These are phyloP conservation scores for Moricandia arvensis DNA, from an alignment of 345 rosid genomes.

Conservation along the genomic window DNA sequence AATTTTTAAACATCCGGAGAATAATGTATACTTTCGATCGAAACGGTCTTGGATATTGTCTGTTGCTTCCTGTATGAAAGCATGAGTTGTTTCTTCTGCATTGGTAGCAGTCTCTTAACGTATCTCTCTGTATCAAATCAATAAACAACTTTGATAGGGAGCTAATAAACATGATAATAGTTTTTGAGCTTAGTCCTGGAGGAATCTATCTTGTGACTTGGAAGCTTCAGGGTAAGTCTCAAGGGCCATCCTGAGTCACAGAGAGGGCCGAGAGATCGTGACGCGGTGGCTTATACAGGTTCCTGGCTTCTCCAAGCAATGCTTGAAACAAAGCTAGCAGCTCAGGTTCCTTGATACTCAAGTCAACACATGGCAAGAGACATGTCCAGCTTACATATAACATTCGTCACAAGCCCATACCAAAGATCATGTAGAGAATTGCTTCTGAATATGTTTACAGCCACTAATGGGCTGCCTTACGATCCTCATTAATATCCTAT, in stretches of 20 bases:
- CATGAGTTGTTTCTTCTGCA: neutral
- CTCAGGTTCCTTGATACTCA: neutral
- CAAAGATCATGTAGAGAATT: too few species aligned
- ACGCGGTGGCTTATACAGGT: neutral
- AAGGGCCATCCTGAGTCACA: constrained; percentile 40
- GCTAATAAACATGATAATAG: neutral
- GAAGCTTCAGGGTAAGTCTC: neutral
- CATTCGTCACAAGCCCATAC: neutral
- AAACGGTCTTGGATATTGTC: constrained; percentile 3
- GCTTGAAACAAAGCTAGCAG: neutral
- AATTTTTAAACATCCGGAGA: constrained; percentile 4
- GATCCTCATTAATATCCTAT: neutral
- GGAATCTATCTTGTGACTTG: neutral
- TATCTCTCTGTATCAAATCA: neutral
- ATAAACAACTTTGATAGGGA: neutral
- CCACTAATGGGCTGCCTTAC: neutral
- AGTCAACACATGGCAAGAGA: too few species aligned
- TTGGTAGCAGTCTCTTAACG: neutral
- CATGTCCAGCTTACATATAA: too few species aligned
- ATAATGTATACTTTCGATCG: neutral
- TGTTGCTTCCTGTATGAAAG: neutral
- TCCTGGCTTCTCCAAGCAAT: neutral
- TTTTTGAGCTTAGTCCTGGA: neutral
- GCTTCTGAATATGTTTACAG: too few species aligned
- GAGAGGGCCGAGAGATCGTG: constrained; percentile 49